Evolutionary conservation across 2,329 filamentous ascomycete species (phyloP).

Genomic region (Capronia coronata): DNA sequence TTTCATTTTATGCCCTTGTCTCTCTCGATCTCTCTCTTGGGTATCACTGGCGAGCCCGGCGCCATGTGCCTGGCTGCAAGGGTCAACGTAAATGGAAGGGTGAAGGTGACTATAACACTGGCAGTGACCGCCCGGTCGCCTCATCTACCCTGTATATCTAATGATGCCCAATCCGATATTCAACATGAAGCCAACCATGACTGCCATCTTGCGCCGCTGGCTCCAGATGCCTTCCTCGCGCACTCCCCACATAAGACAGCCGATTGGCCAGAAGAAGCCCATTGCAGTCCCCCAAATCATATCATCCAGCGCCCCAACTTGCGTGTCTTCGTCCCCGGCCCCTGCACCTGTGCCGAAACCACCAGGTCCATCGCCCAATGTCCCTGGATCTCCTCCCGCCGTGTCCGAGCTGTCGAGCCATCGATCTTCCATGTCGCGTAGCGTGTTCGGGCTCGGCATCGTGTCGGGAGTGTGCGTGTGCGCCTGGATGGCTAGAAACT

Average conservation of each 20-base stretch:
- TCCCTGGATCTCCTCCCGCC: constrained; percentile 36
- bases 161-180: constrained; percentile 71
- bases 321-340: constrained; percentile 35
- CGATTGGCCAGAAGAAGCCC: constrained; percentile 92
- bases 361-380: constrained; percentile 41
- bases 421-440: constrained; percentile 74
- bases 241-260: constrained; percentile 75
- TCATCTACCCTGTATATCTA: constrained; percentile 46
- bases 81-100: too few species aligned
- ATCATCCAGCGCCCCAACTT: constrained; percentile 66
- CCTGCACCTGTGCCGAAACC: constrained; percentile 34
- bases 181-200: constrained; percentile 74
- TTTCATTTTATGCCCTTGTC: too few species aligned
- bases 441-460: constrained; percentile 70
- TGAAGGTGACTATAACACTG: too few species aligned
- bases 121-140: too few species aligned
- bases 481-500: constrained; percentile 80
- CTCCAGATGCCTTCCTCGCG: constrained; percentile 84
- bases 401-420: constrained; percentile 69
- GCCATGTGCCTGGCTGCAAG: too few species aligned
- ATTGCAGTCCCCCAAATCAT: constrained; percentile 82
- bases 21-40: too few species aligned
- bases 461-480: constrained; percentile 79
- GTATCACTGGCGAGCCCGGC: too few species aligned
- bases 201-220: constrained; percentile 75